Conservation (phyloP, 352 stramenopile species). For the Pythium oligandrum region DNA sequence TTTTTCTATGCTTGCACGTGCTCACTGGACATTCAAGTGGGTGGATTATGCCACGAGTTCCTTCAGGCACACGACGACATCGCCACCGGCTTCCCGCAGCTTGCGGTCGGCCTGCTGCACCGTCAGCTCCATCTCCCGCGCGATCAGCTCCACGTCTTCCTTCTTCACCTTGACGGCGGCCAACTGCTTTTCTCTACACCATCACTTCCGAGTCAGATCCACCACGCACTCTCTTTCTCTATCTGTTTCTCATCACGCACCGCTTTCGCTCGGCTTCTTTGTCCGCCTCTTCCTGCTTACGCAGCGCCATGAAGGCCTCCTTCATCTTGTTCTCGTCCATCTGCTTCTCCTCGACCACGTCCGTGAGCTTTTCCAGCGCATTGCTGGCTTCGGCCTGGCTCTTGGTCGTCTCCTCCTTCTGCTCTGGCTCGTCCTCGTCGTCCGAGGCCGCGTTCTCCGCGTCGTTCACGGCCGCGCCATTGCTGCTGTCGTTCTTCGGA, state of each 20-base stretch:
- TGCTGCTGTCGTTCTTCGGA: constrained; percentile 8
- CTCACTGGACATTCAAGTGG: not conserved
- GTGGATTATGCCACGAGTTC: constrained; percentile 36
- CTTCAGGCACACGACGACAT: constrained; percentile 67
- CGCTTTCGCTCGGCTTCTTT: constrained; percentile 73
- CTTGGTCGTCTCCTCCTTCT: constrained; percentile 47
- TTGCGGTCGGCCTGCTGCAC: constrained; percentile 76
- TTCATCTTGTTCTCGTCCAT: constrained; percentile 90
- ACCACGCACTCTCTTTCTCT: no score
- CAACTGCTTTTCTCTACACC: constrained; percentile 62
- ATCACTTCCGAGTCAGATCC: not conserved
- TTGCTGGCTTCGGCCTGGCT: constrained; percentile 79
- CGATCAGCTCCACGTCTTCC: constrained; percentile 75
- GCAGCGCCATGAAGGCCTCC: constrained; percentile 64
- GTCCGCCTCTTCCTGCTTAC: constrained; percentile 78
- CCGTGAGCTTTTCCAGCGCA: constrained; percentile 82
- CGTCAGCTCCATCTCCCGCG: constrained; percentile 74
- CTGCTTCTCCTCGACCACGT: constrained; percentile 82
- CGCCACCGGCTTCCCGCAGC: constrained; percentile 68
- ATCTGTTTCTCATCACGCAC: constrained; percentile 8
- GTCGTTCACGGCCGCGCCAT: no score
- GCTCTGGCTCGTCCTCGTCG: constrained; percentile 32
- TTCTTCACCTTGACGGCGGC: constrained; percentile 79
- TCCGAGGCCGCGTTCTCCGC: constrained; percentile 3
- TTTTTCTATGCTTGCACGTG: no score